These are phyloP conservation scores for Magnaporthiopsis incrustans DNA, from an alignment of 2,329 filamentous ascomycete genomes.

Conservation along the genomic window DNA sequence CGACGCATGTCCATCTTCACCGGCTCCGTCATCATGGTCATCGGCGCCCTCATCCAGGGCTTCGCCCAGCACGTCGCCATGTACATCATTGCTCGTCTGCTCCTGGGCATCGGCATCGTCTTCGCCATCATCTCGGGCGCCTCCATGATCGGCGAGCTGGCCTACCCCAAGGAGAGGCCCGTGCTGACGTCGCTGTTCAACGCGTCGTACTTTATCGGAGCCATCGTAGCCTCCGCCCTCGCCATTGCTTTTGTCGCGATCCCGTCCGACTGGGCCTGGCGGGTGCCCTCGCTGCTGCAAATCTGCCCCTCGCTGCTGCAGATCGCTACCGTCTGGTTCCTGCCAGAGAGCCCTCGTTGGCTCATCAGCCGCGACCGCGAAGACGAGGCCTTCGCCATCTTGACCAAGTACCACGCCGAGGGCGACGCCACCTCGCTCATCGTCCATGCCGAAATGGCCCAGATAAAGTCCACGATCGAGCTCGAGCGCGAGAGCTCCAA, in stretches of 20 bases:
- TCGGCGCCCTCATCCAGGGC: conserved; percentile 44
- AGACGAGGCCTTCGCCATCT: conserved; percentile 10
- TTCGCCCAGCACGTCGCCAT: conserved; percentile 38
- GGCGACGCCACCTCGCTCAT: conserved; percentile 8
- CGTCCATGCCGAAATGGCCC: conserved; percentile 10
- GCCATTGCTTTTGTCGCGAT: conserved; percentile 37
- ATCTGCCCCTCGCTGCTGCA: conserved; percentile 12
- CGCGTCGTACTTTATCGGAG: conserved; percentile 43
- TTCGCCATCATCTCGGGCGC: conserved; percentile 52
- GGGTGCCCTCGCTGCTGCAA: conserved; percentile 34
- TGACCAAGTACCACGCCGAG: conserved; percentile 12
- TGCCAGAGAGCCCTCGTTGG: conserved; percentile 13
- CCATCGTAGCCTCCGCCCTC: conserved; percentile 40
- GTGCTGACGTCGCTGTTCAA: conserved; percentile 52
- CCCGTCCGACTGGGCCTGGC: conserved; percentile 28
- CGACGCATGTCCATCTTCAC: conserved; percentile 43
- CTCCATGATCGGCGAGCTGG: conserved; percentile 50
- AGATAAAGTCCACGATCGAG: conserved; percentile 8
- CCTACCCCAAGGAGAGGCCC: conserved; percentile 52
- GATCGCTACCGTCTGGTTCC: conserved; percentile 10
- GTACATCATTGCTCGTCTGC: conserved; percentile 51
- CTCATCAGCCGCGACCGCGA: conserved; percentile 10
- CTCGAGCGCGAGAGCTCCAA: conserved; percentile 10
- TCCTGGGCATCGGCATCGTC: conserved; percentile 55
- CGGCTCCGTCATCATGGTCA: conserved; percentile 42